Percentiles rank a stretch among this genome's conserved stretches.
These are phyloP conservation scores for Ogataea paraovalis DNA, from an alignment of 805 yeast species.

Conservation along the genomic window DNA sequence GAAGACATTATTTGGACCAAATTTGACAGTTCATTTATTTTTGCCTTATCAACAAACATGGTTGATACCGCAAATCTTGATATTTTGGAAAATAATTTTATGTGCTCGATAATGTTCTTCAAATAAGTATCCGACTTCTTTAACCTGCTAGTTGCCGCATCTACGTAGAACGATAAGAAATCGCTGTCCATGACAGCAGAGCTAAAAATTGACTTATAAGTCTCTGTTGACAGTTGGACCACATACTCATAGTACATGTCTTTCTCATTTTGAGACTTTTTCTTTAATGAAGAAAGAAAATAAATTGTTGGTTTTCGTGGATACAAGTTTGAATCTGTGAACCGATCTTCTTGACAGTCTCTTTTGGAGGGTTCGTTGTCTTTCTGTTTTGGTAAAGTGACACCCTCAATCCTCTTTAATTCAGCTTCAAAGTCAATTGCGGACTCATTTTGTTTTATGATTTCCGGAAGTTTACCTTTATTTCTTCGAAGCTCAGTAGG, in stretches of 20 bases:
- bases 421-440: background rate
- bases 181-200: slow-evolving; percentile 47
- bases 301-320: slow-evolving; percentile 43
- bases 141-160: slow-evolving; percentile 32
- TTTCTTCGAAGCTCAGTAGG: slow-evolving; percentile 13
- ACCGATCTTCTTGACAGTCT: background rate
- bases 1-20: slow-evolving; percentile 6
- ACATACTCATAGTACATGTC: slow-evolving; percentile 35
- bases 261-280: slow-evolving; percentile 27
- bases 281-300: slow-evolving; percentile 37
- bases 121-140: slow-evolving; percentile 13
- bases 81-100: slow-evolving; percentile 30
- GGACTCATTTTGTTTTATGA: background rate
- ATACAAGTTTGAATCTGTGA: slow-evolving; percentile 5
- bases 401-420: background rate
- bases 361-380: background rate
- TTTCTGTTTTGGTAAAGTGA: background rate
- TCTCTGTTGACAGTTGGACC: slow-evolving; percentile 25
- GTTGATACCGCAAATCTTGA: slow-evolving; percentile 36
- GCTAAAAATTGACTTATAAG: slow-evolving; percentile 33
- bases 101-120: slow-evolving; percentile 17
- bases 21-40: slow-evolving; percentile 13
- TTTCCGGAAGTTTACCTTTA: background rate
- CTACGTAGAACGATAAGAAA: slow-evolving; percentile 43
- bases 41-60: slow-evolving; percentile 28